phyloP scores from a whole-genome alignment of 2,329 filamentous ascomycete genomes.

The Ophiostoma triangulosporum region DNA sequence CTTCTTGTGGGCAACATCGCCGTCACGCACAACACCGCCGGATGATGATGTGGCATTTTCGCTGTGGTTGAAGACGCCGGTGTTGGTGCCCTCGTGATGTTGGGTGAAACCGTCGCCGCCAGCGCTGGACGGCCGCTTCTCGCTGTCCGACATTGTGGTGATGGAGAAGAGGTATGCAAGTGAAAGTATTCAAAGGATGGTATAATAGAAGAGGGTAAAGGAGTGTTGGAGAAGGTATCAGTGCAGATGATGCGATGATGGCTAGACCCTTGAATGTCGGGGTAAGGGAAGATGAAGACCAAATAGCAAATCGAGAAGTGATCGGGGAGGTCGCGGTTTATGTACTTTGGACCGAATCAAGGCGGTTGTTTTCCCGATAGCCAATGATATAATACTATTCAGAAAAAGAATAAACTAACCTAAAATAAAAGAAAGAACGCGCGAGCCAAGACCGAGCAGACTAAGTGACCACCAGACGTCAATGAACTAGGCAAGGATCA shows the following conservation, averaged over 20 bases:
- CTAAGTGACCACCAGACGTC: background rate
- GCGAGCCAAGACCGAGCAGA: background rate
- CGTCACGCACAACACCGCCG: background rate
- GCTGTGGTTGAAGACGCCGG: background rate
- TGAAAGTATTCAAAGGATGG: background rate
- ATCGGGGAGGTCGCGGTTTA: background rate
- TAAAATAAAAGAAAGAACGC: background rate
- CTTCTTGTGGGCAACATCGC: background rate
- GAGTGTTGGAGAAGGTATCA: background rate
- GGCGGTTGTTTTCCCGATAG: too few relatives aligned
- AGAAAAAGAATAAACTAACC: too few relatives aligned
- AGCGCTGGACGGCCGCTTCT: background rate
- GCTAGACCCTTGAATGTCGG: background rate
- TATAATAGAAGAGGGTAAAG: background rate
- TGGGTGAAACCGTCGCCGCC: background rate
- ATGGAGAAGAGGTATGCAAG: background rate
- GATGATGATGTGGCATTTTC: background rate
- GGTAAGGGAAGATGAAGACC: background rate
- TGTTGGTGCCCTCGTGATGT: background rate
- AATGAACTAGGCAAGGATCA: background rate
- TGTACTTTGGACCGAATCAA: background rate
- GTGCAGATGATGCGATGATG: background rate
- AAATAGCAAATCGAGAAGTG: background rate
- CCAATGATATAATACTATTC: too few relatives aligned
- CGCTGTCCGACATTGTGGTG: background rate